phyloP scores from a whole-genome alignment of 2,329 filamentous ascomycete genomes.

The Botrytis byssoidea region DNA sequence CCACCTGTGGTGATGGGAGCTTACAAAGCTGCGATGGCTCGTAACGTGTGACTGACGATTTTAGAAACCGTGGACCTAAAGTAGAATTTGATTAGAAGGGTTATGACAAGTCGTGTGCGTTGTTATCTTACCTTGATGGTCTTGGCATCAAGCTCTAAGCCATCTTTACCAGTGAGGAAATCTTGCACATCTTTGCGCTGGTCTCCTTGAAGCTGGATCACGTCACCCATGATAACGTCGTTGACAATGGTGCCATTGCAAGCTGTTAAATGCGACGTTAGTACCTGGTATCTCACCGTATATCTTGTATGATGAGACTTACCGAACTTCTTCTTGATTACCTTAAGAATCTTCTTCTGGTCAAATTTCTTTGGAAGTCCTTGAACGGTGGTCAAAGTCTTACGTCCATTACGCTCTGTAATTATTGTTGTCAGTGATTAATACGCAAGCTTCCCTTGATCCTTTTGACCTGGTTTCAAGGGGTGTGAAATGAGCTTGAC shows the following conservation, averaged over 20 bases:
- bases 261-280: constrained; percentile 50
- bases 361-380: constrained; percentile 98
- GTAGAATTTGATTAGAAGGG: constrained; percentile 9
- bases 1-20: constrained; percentile 1
- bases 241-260: constrained; percentile 99
- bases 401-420: constrained; percentile 99
- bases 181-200: constrained; percentile 99
- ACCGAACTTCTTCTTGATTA: constrained; percentile 99
- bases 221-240: constrained; percentile 96
- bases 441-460: not conserved
- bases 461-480: not conserved
- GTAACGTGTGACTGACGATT: constrained; percentile 32
- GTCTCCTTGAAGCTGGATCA: constrained; percentile 99
- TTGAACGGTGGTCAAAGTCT: constrained; percentile 99
- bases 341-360: constrained; percentile 99
- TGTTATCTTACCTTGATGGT: constrained; percentile 76
- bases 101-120: constrained; percentile 8
- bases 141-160: constrained; percentile 90
- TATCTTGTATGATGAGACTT: constrained; percentile 40
- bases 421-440: constrained; percentile 43
- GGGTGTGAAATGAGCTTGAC: constrained; percentile 42
- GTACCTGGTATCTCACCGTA: not conserved
- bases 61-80: constrained; percentile 63
- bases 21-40: constrained; percentile 9
- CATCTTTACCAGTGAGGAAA: constrained; percentile 93